A percentile compares a stretch with the other conserved stretches of the same genome.
These are phyloP conservation scores for Aspergillus biplanus DNA, from an alignment of 495 filamentous ascomycete species.

Conservation along the genomic window DNA sequence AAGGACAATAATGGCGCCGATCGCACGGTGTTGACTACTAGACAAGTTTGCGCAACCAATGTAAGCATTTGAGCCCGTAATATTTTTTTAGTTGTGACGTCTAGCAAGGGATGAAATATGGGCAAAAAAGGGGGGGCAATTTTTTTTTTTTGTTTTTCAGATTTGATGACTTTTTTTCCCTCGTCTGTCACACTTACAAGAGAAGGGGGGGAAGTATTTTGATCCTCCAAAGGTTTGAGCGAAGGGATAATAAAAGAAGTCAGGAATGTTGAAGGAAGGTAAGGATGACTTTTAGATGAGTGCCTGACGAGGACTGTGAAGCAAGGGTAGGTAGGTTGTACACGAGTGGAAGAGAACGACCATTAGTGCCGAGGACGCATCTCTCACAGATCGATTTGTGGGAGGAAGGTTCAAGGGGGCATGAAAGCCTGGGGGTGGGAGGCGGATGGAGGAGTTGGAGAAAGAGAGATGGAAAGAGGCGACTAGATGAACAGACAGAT, in stretches of 20 bases:
- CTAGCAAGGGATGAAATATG: constrained; percentile 18
- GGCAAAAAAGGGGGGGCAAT: constrained; percentile 11
- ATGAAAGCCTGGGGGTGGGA: constrained; percentile 7
- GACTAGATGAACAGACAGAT: neutral
- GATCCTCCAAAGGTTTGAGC: constrained; percentile 14
- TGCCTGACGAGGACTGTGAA: constrained; percentile 29
- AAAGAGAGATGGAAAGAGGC: constrained; percentile 11
- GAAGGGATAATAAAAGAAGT: constrained; percentile 13
- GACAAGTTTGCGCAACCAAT: constrained; percentile 27
- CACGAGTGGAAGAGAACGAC: constrained; percentile 26
- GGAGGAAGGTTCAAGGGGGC: constrained; percentile 8
- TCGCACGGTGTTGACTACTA: constrained; percentile 27
- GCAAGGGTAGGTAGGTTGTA: constrained; percentile 32
- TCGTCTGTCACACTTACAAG: constrained; percentile 23
- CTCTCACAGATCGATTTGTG: constrained; percentile 20
- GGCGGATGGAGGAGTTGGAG: constrained; percentile 7
- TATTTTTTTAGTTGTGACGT: constrained; percentile 12
- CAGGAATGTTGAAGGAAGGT: constrained; percentile 24
- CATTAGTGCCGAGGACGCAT: constrained; percentile 31
- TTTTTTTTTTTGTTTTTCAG: constrained; percentile 12
- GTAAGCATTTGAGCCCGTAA: constrained; percentile 29
- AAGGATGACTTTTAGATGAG: constrained; percentile 27
- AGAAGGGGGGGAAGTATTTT: constrained; percentile 5
- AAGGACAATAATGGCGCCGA: constrained; percentile 24
- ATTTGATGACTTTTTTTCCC: constrained; percentile 7